These are phyloP conservation scores for Xylaria nigripes DNA, from an alignment of 495 filamentous ascomycete species.

Conservation along the genomic window DNA sequence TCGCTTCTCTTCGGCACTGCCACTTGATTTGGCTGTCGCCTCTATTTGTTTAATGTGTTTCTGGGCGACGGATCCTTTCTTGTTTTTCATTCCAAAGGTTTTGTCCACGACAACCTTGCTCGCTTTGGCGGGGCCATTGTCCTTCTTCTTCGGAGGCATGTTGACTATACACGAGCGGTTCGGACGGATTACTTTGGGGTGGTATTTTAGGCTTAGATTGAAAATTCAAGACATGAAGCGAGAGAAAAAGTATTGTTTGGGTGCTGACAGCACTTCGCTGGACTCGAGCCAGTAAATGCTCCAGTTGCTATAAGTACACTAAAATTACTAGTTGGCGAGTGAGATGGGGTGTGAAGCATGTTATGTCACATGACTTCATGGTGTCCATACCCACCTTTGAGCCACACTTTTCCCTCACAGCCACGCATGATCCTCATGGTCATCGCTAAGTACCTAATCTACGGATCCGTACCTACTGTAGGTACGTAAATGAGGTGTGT, in stretches of 20 bases:
- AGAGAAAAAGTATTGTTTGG: background rate
- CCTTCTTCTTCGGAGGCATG: constrained; percentile 89
- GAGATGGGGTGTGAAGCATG: constrained; percentile 2
- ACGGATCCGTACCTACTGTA: constrained; percentile 1
- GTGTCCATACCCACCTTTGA: background rate
- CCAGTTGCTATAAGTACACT: background rate
- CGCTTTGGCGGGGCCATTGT: constrained; percentile 48
- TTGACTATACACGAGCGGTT: constrained; percentile 24
- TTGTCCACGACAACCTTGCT: constrained; percentile 77
- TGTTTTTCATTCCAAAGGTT: constrained; percentile 99
- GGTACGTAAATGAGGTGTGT: no score
- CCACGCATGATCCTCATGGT: background rate
- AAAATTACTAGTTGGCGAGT: constrained; percentile 7
- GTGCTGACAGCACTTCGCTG: constrained; percentile 1
- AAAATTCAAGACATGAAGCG: background rate
- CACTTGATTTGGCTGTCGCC: constrained; percentile 59
- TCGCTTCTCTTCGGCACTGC: constrained; percentile 73
- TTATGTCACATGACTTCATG: constrained; percentile 7
- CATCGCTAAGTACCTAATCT: no score
- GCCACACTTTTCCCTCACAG: constrained; percentile 2
- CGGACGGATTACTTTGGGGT: background rate
- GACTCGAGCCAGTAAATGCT: constrained; percentile 1
- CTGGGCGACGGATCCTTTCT: constrained; percentile 88
- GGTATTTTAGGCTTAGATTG: background rate
- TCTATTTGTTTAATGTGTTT: constrained; percentile 77